These are phyloP conservation scores for Teratosphaeria pseudoeucalypti DNA, from an alignment of 2,329 filamentous ascomycete genomes.

Conservation along the genomic window DNA sequence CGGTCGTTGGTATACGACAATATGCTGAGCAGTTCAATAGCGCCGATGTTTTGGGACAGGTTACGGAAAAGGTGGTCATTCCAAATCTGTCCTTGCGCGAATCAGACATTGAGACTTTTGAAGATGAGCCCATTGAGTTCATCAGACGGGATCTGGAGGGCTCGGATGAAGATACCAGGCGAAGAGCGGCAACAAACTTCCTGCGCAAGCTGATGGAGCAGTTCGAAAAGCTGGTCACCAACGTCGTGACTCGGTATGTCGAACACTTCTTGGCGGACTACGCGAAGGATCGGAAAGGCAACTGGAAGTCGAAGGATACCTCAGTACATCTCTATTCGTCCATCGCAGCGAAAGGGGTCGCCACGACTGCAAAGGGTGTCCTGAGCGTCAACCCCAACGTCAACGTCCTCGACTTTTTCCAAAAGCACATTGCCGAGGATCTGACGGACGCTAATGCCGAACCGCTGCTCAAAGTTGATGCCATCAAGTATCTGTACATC, in stretches of 20 bases:
- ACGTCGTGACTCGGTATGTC: constrained; percentile 79
- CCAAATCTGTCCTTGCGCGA: constrained; percentile 87
- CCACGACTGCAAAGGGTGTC: constrained; percentile 81
- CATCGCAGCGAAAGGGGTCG: constrained; percentile 81
- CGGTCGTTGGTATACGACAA: constrained; percentile 65
- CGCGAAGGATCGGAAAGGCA: constrained; percentile 52
- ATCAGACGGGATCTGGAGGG: constrained; percentile 92
- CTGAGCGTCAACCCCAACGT: constrained; percentile 68
- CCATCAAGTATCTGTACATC: constrained; percentile 94
- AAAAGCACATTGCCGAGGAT: constrained; percentile 83
- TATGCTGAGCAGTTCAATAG: constrained; percentile 82
- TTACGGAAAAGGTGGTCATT: constrained; percentile 91
- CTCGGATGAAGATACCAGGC: constrained; percentile 86
- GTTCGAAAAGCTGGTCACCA: constrained; percentile 76
- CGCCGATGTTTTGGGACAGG: constrained; percentile 65
- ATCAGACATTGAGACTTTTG: constrained; percentile 89
- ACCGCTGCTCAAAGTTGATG: constrained; percentile 89
- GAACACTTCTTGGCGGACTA: constrained; percentile 71
- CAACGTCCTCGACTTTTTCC: constrained; percentile 89
- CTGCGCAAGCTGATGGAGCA: constrained; percentile 77
- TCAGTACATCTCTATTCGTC: constrained; percentile 95
- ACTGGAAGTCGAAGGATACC: constrained; percentile 97
- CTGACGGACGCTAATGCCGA: constrained; percentile 62
- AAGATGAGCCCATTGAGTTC: constrained; percentile 98
- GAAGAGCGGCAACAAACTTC: constrained; percentile 91